Conservation (phyloP, 768 basidiomycete genomes). For the Rhodotorula graminis region DNA sequence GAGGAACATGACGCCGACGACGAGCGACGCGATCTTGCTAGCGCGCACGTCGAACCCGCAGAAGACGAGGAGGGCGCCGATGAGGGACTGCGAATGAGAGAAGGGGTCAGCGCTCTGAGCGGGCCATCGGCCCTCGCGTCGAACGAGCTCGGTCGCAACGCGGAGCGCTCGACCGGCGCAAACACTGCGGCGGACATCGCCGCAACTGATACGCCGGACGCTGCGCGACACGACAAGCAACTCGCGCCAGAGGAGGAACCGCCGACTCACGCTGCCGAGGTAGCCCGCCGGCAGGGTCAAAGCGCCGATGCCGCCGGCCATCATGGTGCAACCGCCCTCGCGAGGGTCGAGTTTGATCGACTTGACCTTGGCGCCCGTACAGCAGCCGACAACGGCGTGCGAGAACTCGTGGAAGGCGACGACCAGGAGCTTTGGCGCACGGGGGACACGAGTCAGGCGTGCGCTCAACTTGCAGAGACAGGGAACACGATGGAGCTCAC, state of each 20-base stretch:
- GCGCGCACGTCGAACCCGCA: slow-evolving; percentile 71
- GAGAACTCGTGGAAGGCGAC: slow-evolving; percentile 34
- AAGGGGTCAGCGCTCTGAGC: not conserved
- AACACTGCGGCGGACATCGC: too few relatives aligned
- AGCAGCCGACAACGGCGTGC: slow-evolving; percentile 25
- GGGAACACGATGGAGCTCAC: not conserved
- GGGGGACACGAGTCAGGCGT: not conserved
- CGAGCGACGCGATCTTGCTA: slow-evolving; percentile 73
- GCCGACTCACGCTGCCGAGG: slow-evolving; percentile 47
- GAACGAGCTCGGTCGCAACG: too few relatives aligned
- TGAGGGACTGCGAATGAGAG: slow-evolving; percentile 49
- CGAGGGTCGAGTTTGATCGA: slow-evolving; percentile 52
- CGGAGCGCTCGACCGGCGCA: too few relatives aligned
- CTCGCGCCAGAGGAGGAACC: not conserved
- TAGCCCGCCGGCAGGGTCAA: slow-evolving; percentile 38
- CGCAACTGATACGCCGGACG: too few relatives aligned
- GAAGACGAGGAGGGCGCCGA: slow-evolving; percentile 79
- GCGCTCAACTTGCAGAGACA: not conserved
- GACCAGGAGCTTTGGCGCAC: not conserved
- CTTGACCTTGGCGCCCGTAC: slow-evolving; percentile 38
- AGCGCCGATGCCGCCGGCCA: slow-evolving; percentile 69
- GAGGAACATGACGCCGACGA: slow-evolving; percentile 77
- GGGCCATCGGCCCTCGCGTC: too few relatives aligned
- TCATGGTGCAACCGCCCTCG: slow-evolving; percentile 63
- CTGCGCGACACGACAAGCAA: too few relatives aligned